Evolutionary conservation across 208 protist species (phyloP).

Genomic region (Tritrichomonas musculus): DNA sequence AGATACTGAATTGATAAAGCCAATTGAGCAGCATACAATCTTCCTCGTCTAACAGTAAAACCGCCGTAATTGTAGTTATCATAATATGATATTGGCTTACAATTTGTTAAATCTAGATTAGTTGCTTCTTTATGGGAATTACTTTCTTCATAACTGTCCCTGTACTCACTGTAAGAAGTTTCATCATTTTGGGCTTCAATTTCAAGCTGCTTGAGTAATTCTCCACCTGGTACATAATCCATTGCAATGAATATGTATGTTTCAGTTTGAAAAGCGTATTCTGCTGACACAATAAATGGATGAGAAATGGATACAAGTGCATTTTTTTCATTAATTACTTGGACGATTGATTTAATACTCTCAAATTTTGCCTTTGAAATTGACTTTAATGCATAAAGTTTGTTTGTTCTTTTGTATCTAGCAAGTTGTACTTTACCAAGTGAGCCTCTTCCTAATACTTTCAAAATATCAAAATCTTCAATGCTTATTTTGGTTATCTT

Average conservation of each 20-base stretch:
- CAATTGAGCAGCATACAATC: slow-evolving; percentile 43
- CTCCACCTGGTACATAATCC: slow-evolving; percentile 59
- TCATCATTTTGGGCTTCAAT: not conserved
- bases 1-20: slow-evolving; percentile 51
- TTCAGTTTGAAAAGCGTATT: slow-evolving; percentile 55
- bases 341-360: not conserved
- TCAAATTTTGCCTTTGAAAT: not conserved
- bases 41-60: slow-evolving; percentile 12
- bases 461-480: slow-evolving; percentile 63
- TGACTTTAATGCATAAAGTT: slow-evolving; percentile 63
- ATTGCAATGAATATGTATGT: slow-evolving; percentile 59
- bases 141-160: no score
- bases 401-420: slow-evolving; percentile 50
- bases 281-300: not conserved
- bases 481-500: not conserved
- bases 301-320: not conserved
- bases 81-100: no score
- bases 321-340: not conserved
- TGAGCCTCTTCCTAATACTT: slow-evolving; percentile 61
- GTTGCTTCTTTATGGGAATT: no score
- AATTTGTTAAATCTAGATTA: no score
- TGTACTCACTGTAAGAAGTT: no score
- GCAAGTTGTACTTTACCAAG: slow-evolving; percentile 61
- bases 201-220: slow-evolving; percentile 60
- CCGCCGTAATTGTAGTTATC: no score